Conservation (phyloP, 345 rosid species). For the Chamaenerion angustifolium region DNA sequence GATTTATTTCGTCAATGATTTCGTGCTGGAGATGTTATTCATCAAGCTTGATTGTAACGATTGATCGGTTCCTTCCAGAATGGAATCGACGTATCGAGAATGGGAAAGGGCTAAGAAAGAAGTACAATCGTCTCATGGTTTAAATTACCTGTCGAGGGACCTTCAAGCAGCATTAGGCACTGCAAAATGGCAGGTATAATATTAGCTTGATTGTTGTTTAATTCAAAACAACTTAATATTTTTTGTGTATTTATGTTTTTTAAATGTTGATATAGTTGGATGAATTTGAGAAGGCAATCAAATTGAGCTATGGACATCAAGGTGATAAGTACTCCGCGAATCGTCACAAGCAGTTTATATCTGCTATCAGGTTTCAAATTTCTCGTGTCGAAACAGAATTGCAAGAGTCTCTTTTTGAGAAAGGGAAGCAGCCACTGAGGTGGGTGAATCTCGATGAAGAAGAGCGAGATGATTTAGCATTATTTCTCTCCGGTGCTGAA, state of each 20-base stretch:
- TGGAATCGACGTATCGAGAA: constrained; percentile 68
- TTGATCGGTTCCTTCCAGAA: constrained; percentile 25
- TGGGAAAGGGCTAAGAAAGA: constrained; percentile 54
- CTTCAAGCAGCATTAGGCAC: constrained; percentile 80
- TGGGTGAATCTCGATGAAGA: constrained; percentile 67
- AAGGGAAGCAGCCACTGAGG: constrained; percentile 54
- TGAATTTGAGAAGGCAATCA: constrained; percentile 69
- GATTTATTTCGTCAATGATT: background rate
- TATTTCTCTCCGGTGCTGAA: constrained; percentile 55
- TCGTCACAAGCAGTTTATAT: constrained; percentile 59
- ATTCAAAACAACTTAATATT: background rate
- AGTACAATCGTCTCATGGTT: constrained; percentile 18
- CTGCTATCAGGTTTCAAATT: constrained; percentile 62
- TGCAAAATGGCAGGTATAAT: constrained; percentile 81
- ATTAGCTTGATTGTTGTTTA: background rate
- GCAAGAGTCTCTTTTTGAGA: constrained; percentile 32
- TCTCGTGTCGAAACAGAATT: constrained; percentile 41
- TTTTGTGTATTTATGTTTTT: constrained; percentile 6
- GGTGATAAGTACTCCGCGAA: constrained; percentile 35
- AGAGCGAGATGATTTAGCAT: constrained; percentile 73
- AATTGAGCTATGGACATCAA: constrained; percentile 41
- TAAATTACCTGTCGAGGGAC: constrained; percentile 45
- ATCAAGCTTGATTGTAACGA: background rate
- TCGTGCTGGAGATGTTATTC: background rate
- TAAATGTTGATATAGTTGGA: constrained; percentile 44